Percentiles rank a stretch among this genome's conserved stretches.
Evolutionary conservation across 208 protist genomes (phyloP).

Genomic region (Angomonas deanei): DNA sequence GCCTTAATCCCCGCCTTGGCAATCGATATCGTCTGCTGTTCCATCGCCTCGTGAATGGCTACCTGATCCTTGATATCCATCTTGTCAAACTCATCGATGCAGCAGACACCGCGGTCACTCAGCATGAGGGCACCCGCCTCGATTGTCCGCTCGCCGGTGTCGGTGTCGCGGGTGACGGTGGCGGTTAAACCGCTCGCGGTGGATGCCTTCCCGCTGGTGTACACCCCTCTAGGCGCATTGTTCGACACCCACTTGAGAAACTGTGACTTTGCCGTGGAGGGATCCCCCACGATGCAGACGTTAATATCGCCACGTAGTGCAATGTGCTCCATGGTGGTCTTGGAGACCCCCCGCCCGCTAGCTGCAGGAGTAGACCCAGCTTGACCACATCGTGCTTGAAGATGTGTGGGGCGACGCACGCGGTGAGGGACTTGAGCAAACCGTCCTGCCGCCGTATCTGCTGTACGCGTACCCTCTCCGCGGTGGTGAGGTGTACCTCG

Average conservation of each 20-base stretch:
- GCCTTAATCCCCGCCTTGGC: conserved; percentile 98
- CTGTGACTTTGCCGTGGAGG: conserved; percentile 98
- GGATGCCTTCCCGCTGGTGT: conserved; percentile 97
- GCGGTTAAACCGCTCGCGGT: conserved; percentile 97
- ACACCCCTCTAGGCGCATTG: conserved; percentile 95
- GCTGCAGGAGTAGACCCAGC: conserved; percentile 96
- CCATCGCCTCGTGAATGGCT: conserved; percentile 99
- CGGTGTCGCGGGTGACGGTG: conserved; percentile 96
- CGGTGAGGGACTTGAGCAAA: conserved; percentile 87
- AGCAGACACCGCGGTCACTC: conserved; percentile 99
- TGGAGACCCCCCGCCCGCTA: conserved; percentile 98
- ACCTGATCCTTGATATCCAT: conserved; percentile 99
- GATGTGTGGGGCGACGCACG: conserved; percentile 92
- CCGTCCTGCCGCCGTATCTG: conserved; percentile 71
- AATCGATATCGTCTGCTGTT: conserved; percentile 99
- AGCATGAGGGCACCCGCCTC: conserved; percentile 99
- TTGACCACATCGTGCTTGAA: conserved; percentile 98
- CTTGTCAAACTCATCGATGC: conserved; percentile 99
- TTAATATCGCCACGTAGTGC: conserved; percentile 99
- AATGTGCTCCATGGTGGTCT: conserved; percentile 92
- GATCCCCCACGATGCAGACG: conserved; percentile 99
- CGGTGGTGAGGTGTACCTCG: conserved; percentile 56
- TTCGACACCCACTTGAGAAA: conserved; percentile 98
- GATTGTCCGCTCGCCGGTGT: conserved; percentile 99
- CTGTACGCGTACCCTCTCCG: conserved; percentile 69